phyloP scores from a whole-genome alignment of 768 basidiomycete genomes.

The Termitomyces sp. region DNA sequence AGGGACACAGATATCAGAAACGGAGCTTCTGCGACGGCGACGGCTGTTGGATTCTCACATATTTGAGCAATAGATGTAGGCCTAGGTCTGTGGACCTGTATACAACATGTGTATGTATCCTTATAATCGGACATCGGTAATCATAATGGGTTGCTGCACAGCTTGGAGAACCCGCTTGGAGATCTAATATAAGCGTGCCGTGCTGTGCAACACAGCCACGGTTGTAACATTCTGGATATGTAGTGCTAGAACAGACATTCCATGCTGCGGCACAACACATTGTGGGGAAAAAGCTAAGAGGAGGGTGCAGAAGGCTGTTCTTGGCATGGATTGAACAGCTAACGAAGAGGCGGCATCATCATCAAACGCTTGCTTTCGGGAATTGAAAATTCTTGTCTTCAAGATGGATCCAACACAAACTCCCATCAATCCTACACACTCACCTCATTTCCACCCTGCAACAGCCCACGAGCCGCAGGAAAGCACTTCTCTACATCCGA shows the following conservation, averaged over 20 bases:
- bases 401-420: conserved; percentile 21
- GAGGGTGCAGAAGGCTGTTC: conserved; percentile 7
- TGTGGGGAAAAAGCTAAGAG: not conserved
- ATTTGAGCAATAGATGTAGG: conserved; percentile 32
- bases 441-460: conserved; percentile 21
- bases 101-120: conserved; percentile 1
- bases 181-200: conserved; percentile 25
- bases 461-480: conserved; percentile 22
- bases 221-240: conserved; percentile 5
- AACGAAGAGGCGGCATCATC: not conserved
- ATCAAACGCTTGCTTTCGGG: conserved; percentile 17
- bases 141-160: conserved; percentile 22
- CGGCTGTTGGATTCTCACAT: conserved; percentile 74
- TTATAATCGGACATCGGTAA: conserved; percentile 12
- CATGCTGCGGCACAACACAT: not conserved
- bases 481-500: conserved; percentile 12
- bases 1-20: conserved; percentile 72
- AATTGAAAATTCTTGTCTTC: conserved; percentile 18
- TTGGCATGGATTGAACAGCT: conserved; percentile 2
- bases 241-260: not conserved
- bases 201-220: conserved; percentile 40
- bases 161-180: conserved; percentile 21
- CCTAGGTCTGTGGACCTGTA: conserved; percentile 14
- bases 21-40: conserved; percentile 72
- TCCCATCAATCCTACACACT: conserved; percentile 23